Base-by-base conservation (phyloP, 2,329 filamentous ascomycete species). In the Fusarium virguliforme region DNA sequence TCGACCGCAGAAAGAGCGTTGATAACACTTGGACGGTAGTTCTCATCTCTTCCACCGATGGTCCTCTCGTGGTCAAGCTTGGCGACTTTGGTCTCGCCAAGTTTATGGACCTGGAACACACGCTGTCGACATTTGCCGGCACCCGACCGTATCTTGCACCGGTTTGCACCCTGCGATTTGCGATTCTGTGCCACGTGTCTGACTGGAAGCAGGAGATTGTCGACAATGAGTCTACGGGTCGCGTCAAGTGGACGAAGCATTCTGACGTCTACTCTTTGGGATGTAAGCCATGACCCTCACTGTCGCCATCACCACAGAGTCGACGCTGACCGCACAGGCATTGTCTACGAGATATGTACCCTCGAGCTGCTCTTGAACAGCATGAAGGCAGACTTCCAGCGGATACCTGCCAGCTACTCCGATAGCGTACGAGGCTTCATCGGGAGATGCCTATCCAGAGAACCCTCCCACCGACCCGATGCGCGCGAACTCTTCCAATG, bases 31-130 rank as follows among this genome's bases (percentile, higher is more conserved):
- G 4, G 8, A 10, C 8, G 3, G n/a, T n/a, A 48, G 43, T 48
- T 30, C 43, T 48, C 24, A 10, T 48, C 15, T 48, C 43, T 30
- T 48, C 43, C 15, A 48, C 43, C 26, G 43, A 48, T 4, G 43
- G 43, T 30, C 43, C 43, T n/a, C 24, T 48, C 26, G 24, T 48
- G 43, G 24, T 48, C 43, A 48, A 48, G 13, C 43, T 48, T 30
- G 43, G 43, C 8, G 43, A 48, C 24, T 48, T 48, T 48, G 43
- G 43, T 18, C 43, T 48, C 26, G 43, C 43, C 15, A 48, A 48
- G 26, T 48, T 48, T 10, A 48, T 48, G 43, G 43, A 48, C 43
- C 43, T 48, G 8, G 43, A 48, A 8, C 43, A 48, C 15, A 48
- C 43, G 2, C 15, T 48, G 8, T 48, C 43, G 3, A 48, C 43